phyloP scores from a whole-genome alignment of 2,329 filamentous ascomycete genomes.

The Talaromyces sp. region DNA sequence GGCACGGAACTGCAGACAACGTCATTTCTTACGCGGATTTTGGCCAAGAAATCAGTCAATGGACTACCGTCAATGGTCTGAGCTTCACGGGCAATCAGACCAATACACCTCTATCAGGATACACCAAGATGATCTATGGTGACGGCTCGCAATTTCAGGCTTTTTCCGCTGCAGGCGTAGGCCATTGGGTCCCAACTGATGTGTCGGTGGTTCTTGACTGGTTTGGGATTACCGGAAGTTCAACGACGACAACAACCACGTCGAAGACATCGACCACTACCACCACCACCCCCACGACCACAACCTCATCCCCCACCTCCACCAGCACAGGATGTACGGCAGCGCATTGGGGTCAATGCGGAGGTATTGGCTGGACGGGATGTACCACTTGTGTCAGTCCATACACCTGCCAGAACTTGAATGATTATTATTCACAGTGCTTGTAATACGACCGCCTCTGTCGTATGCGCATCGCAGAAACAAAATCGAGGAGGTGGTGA shows the following conservation, averaged over 20 bases:
- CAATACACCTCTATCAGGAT: not conserved
- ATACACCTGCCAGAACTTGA: conserved; percentile 6
- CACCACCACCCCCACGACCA: not conserved
- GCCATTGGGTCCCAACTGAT: conserved; percentile 7
- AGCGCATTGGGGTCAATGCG: not conserved
- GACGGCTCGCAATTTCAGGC: conserved; percentile 2
- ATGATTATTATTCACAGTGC: conserved; percentile 12
- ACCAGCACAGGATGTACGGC: not conserved
- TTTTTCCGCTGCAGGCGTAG: conserved; percentile 3
- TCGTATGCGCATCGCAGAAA: not conserved
- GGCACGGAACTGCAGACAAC: conserved; percentile 12
- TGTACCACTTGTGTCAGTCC: not conserved
- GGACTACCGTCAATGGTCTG: conserved; percentile 8
- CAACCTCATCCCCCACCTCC: not conserved
- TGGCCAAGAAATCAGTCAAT: conserved; percentile 8
- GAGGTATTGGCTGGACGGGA: not conserved
- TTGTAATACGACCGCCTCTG: not conserved
- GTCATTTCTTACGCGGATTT: conserved; percentile 1
- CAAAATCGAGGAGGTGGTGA: not conserved
- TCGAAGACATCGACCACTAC: not conserved
- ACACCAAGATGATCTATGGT: conserved; percentile 8
- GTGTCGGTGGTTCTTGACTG: conserved; percentile 4
- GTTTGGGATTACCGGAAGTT: conserved; percentile 5
- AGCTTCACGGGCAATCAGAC: not conserved
- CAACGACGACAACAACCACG: not conserved